Evolutionary conservation across 495 filamentous ascomycete species (phyloP), one percentile per base, ranked within the genome.

Genomic region (Monascus purpureus): DNA sequence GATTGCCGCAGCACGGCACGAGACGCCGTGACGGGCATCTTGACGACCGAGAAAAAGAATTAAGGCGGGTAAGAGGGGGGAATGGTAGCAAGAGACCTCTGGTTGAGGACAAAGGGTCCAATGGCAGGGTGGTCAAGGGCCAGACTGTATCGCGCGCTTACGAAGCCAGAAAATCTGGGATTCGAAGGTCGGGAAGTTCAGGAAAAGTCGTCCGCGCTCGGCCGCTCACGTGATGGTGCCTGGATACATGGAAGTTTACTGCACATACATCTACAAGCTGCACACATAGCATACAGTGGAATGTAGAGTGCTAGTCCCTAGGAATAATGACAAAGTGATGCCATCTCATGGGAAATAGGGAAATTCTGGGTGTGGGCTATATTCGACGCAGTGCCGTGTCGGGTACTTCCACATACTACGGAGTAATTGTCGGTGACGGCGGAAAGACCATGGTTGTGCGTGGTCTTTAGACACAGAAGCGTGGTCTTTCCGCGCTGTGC

Each of bases 1-100:
- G 65, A 66, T 62, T 68, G 68, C 61, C 71, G 67, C 53, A 77
- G 61, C 47, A 75, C 64, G 55, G 68, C 61, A 55, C 73, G 72
- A 45, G 69, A 64, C 49, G 52, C 58, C 42, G 49, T 42, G 38
- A 52, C 57, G 48, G 57, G 53, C 61, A 65, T 65, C 41, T 57
- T 62, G 53, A 50, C 35, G 41, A 43, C 36, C 42, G 43, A 28
- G n/a, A 49, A 49, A 15, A 44, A 49, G 33, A 38, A 38, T 32
- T 41, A 47, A 47, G 41, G 20, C 42, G 41, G 31, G 47, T 40
- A 42, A 32, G 43, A 46, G 33, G 42, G 47, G 40, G 13, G 37
- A 35, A 40, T 36, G 40, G 49, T 46, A 42, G 36, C 36, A 37
- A 18, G 36, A 39, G 47, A 43, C 55, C 49, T 40, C 53, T 55